A percentile compares a stretch with the other conserved stretches of the same genome.
Conservation (phyloP, 345 rosid species). For the Dipteronia dyeriana region DNA sequence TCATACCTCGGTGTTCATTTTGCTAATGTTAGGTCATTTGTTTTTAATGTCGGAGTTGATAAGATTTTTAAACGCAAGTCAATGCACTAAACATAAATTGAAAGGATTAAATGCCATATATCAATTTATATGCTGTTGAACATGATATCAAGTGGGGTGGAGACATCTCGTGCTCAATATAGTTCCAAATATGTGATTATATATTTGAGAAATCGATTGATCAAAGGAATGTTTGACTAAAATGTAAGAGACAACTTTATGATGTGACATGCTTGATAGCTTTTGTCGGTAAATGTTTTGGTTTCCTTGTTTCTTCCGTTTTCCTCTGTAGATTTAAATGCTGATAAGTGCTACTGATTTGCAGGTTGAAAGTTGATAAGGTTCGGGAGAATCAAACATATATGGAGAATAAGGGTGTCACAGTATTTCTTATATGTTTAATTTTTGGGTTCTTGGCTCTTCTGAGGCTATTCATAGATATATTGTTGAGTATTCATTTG, state of each 20-base stretch:
- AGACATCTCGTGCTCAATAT: no score
- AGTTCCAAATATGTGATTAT: not conserved
- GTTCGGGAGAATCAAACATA: slow-evolving; percentile 49
- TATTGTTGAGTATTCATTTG: slow-evolving; percentile 33
- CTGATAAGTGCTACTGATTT: slow-evolving; percentile 17
- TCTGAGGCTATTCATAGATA: slow-evolving; percentile 48
- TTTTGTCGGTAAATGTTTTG: no score
- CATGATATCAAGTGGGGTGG: no score
- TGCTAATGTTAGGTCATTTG: no score
- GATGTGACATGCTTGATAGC: no score
- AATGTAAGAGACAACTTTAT: no score
- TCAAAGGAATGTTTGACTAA: no score
- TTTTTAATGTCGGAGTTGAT: no score
- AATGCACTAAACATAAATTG: not conserved
- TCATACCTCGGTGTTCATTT: not conserved
- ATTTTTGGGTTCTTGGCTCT: slow-evolving; percentile 58
- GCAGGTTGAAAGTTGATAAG: slow-evolving; percentile 59
- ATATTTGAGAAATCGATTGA: no score
- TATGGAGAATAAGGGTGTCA: slow-evolving; percentile 79
- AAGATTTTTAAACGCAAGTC: not conserved
- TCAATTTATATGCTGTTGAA: no score
- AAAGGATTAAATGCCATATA: no score
- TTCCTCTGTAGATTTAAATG: not conserved
- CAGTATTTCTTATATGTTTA: slow-evolving; percentile 60
- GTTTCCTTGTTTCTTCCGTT: no score